Evolutionary conservation across 352 stramenopile genomes (phyloP).

Genomic region (Phytophthora pluvialis): DNA sequence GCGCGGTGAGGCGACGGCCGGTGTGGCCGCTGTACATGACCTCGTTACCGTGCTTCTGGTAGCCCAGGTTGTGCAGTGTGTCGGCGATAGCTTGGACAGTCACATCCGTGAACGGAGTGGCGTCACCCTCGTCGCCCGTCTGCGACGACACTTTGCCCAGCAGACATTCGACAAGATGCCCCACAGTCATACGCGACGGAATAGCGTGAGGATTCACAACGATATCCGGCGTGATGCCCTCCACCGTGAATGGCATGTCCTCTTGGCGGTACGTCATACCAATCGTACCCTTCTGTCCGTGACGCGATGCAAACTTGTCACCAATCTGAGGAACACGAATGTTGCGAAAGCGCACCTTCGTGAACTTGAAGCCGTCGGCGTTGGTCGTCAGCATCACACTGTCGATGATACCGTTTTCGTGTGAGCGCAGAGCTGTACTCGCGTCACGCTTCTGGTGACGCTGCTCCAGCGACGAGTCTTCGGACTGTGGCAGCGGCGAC

Average conservation of each 20-base stretch:
- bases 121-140: conserved; percentile 97
- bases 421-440: conserved; percentile 96
- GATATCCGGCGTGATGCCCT: conserved; percentile 99
- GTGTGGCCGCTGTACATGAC: conserved; percentile 99
- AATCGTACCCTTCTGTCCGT: conserved; percentile 95
- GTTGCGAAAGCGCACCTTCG: conserved; percentile 98
- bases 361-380: conserved; percentile 97
- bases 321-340: conserved; percentile 99
- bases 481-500: conserved; percentile 84
- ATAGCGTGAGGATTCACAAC: conserved; percentile 99
- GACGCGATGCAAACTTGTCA: conserved; percentile 97
- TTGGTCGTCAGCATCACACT: conserved; percentile 99
- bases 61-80: conserved; percentile 95
- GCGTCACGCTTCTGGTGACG: conserved; percentile 97
- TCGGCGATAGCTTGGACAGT: conserved; percentile 98
- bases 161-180: conserved; percentile 99
- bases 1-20: conserved; percentile 94
- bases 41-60: conserved; percentile 99
- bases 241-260: conserved; percentile 99
- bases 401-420: conserved; percentile 99
- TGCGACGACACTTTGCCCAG: conserved; percentile 98
- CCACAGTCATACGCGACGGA: conserved; percentile 99
- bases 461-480: conserved; percentile 84
- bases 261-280: conserved; percentile 99
- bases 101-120: conserved; percentile 98